A percentile compares a stretch with the other conserved stretches of the same genome.
phyloP scores from a whole-genome alignment of 2,329 filamentous ascomycete species.

The Cladosporium cucumerinum region DNA sequence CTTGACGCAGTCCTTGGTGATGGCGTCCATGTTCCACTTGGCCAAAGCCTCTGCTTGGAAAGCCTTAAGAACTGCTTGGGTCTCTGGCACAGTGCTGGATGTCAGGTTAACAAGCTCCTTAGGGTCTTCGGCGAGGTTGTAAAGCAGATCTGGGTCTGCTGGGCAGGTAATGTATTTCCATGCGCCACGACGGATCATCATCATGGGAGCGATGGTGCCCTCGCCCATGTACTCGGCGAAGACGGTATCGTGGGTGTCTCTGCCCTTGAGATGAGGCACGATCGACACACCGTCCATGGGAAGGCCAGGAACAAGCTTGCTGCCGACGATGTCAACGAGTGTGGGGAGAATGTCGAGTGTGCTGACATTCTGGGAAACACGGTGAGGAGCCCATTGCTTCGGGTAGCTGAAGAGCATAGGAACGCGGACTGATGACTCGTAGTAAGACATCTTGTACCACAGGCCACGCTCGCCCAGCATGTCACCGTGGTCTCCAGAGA shows the following conservation, averaged over 20 bases:
- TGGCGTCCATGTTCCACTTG: conserved; percentile 77
- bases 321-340: conserved; percentile 76
- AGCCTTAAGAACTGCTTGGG: conserved; percentile 47
- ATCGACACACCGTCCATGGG: conserved; percentile 83
- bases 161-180: conserved; percentile 93
- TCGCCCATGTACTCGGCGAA: conserved; percentile 94
- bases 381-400: conserved; percentile 68
- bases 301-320: conserved; percentile 64
- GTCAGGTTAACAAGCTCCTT: conserved; percentile 72
- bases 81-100: conserved; percentile 37
- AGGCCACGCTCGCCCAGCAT: conserved; percentile 91
- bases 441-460: conserved; percentile 99
- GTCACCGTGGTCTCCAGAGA: conserved; percentile 90
- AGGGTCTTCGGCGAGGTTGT: conserved; percentile 72
- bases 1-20: conserved; percentile 69
- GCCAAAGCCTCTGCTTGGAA: conserved; percentile 71
- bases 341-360: conserved; percentile 89
- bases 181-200: conserved; percentile 86
- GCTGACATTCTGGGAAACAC: conserved; percentile 78
- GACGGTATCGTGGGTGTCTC: conserved; percentile 75
- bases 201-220: conserved; percentile 80
- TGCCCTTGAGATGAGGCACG: conserved; percentile 69
- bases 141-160: conserved; percentile 79
- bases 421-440: conserved; percentile 84
- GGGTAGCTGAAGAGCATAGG: conserved; percentile 84